Evolutionary conservation across 2,329 filamentous ascomycete species (phyloP).

Genomic region (Colletotrichum abscissum): DNA sequence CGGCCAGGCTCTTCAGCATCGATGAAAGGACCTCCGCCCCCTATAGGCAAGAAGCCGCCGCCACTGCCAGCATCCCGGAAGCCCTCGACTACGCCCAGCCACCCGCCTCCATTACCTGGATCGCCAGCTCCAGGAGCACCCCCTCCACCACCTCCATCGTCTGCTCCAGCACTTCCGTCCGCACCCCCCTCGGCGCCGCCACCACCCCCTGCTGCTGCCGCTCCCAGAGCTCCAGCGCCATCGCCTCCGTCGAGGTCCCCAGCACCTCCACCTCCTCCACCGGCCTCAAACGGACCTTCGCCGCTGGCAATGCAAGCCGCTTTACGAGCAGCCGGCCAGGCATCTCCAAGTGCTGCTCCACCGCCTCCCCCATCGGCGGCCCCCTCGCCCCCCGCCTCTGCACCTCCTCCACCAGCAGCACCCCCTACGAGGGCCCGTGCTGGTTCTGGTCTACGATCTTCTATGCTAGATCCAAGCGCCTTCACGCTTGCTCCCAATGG

Average conservation of each 20-base stretch:
- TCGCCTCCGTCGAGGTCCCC: slow-evolving; percentile 50
- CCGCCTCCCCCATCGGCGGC: slow-evolving; percentile 49
- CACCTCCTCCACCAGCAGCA: slow-evolving; percentile 44
- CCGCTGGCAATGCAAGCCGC: slow-evolving; percentile 57
- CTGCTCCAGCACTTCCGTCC: slow-evolving; percentile 53
- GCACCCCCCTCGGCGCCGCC: slow-evolving; percentile 53
- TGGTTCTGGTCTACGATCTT: slow-evolving; percentile 62
- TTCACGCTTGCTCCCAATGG: slow-evolving; percentile 80
- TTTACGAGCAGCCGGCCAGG: slow-evolving; percentile 56
- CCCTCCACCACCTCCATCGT: slow-evolving; percentile 45
- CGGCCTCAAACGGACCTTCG: slow-evolving; percentile 46
- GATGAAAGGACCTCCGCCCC: slow-evolving; percentile 78
- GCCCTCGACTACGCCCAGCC: slow-evolving; percentile 55
- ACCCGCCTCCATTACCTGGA: slow-evolving; percentile 48
- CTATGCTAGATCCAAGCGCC: slow-evolving; percentile 79
- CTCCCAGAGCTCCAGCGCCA: slow-evolving; percentile 45
- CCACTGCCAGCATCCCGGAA: slow-evolving; percentile 71
- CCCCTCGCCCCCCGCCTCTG: slow-evolving; percentile 55
- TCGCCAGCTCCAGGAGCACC: slow-evolving; percentile 44
- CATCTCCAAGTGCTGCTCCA: slow-evolving; percentile 50
- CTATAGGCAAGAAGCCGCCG: slow-evolving; percentile 80
- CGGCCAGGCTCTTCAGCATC: slow-evolving; percentile 72
- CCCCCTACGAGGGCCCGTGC: slow-evolving; percentile 51
- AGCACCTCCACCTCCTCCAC: slow-evolving; percentile 48
- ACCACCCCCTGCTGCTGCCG: slow-evolving; percentile 55